phyloP scores from a whole-genome alignment of 257 asterid genomes.

The Scutellaria galericulata region DNA sequence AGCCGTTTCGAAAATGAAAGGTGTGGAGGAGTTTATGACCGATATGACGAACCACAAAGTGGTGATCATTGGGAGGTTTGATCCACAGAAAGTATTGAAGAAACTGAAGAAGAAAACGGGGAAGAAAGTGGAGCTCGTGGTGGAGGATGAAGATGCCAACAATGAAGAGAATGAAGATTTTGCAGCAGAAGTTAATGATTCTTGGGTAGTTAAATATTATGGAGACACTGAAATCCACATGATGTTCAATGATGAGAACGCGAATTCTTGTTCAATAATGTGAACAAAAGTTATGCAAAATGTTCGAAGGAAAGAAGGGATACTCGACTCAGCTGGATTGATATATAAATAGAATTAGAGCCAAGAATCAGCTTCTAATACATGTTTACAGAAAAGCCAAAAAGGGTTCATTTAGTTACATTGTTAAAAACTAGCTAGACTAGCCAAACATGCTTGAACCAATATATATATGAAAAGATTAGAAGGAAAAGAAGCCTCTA shows the following conservation, averaged over 20 bases:
- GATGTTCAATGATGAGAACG: slow-evolving; percentile 79
- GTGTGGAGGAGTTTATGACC: slow-evolving; percentile 69
- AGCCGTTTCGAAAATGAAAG: slow-evolving; percentile 72
- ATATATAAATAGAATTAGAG: slow-evolving; percentile 32
- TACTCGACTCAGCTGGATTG: background rate
- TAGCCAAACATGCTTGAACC: slow-evolving; percentile 28
- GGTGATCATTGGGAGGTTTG: slow-evolving; percentile 54
- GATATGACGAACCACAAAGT: slow-evolving; percentile 67
- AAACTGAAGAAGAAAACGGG: slow-evolving; percentile 72
- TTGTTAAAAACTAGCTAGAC: slow-evolving; percentile 34
- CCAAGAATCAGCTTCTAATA: slow-evolving; percentile 10
- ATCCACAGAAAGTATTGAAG: slow-evolving; percentile 64
- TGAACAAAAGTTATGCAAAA: slow-evolving; percentile 32
- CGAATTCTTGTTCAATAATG: slow-evolving; percentile 78
- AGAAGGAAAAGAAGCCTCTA: slow-evolving; percentile 39
- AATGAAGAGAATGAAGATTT: slow-evolving; percentile 23
- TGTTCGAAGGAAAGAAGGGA: background rate
- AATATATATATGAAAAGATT: slow-evolving; percentile 18
- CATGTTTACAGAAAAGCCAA: slow-evolving; percentile 17
- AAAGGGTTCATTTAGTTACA: slow-evolving; percentile 41
- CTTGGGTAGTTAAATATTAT: slow-evolving; percentile 45
- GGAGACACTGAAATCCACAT: slow-evolving; percentile 47
- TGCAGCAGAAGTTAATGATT: slow-evolving; percentile 22
- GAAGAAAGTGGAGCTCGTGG: slow-evolving; percentile 62
- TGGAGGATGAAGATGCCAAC: slow-evolving; percentile 36